A percentile compares a stretch with the other conserved stretches of the same genome.
phyloP scores from a whole-genome alignment of 2,329 filamentous ascomycete genomes.

The Beauveria scarabaeidicola region DNA sequence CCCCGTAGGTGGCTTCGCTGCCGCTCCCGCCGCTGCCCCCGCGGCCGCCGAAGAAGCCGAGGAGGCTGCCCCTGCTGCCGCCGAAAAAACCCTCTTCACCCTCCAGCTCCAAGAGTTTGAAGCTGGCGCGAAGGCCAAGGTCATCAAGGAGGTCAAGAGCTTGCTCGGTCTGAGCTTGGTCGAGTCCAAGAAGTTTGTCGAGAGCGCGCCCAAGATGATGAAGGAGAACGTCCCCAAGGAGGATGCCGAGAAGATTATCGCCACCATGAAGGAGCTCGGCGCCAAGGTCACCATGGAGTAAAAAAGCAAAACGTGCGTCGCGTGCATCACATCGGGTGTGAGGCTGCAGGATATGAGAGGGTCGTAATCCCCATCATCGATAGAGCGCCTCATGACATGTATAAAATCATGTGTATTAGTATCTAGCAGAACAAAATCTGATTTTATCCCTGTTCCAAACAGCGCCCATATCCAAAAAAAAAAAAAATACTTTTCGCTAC shows the following conservation, averaged over 20 bases:
- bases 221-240: slow-evolving; percentile 99
- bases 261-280: slow-evolving; percentile 86
- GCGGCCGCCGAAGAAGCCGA: slow-evolving; percentile 70
- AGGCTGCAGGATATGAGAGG: neutral
- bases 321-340: neutral
- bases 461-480: neutral
- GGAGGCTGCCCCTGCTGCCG: slow-evolving; percentile 76
- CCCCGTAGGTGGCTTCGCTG: slow-evolving; percentile 84
- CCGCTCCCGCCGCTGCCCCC: slow-evolving; percentile 52
- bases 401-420: slow-evolving; percentile 26
- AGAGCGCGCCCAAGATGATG: slow-evolving; percentile 95
- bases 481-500: neutral
- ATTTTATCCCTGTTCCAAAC: neutral
- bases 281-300: slow-evolving; percentile 90
- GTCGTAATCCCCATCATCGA: neutral
- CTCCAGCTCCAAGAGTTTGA: slow-evolving; percentile 91
- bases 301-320: slow-evolving; percentile 22
- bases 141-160: slow-evolving; percentile 99
- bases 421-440: slow-evolving; percentile 10
- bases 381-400: slow-evolving; percentile 13
- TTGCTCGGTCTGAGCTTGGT: slow-evolving; percentile 92
- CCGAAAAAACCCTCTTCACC: slow-evolving; percentile 96
- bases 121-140: slow-evolving; percentile 83
- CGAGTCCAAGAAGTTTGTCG: slow-evolving; percentile 99
- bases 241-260: slow-evolving; percentile 97